phyloP scores from a whole-genome alignment of 1,284 basidiomycete species.

The Lentinula novae-zelandiae region DNA sequence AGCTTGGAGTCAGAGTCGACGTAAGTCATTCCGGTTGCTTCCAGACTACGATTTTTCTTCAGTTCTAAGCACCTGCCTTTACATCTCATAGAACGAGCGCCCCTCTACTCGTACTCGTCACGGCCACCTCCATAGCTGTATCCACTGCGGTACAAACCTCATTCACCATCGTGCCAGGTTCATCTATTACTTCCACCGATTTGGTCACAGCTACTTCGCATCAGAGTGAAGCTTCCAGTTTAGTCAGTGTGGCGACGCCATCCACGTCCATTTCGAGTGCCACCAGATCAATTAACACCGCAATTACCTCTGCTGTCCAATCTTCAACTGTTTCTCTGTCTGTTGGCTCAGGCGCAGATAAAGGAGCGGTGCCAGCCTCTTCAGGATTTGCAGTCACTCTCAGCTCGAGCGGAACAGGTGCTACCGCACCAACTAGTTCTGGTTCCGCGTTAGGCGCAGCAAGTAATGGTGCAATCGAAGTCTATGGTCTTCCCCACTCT shows the following conservation, averaged over 20 bases:
- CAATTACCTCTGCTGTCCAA: background rate
- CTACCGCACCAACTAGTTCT: background rate
- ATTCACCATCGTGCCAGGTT: background rate
- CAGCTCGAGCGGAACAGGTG: background rate
- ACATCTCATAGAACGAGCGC: background rate
- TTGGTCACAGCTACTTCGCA: background rate
- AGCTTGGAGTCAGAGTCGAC: background rate
- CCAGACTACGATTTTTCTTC: background rate
- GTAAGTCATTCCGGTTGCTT: background rate
- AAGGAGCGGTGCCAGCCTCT: background rate
- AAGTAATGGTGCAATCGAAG: background rate
- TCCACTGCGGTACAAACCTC: background rate
- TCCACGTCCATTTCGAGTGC: background rate
- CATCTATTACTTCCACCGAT: background rate
- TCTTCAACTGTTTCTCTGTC: background rate
- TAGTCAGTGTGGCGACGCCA: background rate
- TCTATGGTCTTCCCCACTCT: background rate
- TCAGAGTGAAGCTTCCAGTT: background rate
- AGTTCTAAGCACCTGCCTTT: background rate
- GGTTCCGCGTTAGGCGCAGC: background rate
- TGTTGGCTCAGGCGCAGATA: background rate
- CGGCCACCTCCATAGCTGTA: background rate
- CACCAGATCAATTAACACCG: background rate
- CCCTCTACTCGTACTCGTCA: background rate
- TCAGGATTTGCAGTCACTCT: background rate